These are phyloP conservation scores for Amanita jacksonii DNA, from an alignment of 768 basidiomycete genomes.

Conservation along the genomic window DNA sequence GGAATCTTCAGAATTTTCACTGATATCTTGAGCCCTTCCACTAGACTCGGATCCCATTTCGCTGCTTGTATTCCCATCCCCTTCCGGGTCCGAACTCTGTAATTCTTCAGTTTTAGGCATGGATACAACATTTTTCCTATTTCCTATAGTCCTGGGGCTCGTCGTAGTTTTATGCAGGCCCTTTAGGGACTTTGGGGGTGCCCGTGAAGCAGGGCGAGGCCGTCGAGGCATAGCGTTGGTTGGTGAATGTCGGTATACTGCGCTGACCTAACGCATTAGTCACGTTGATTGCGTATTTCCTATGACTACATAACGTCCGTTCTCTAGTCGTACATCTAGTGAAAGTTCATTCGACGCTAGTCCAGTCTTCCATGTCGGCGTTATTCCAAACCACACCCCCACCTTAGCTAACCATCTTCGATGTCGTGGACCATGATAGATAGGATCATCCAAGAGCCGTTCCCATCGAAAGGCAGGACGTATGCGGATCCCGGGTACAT, in stretches of 20 bases:
- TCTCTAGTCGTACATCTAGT: conserved; percentile 46
- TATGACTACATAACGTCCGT: conserved; percentile 48
- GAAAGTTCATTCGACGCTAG: conserved; percentile 45
- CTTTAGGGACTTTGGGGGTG: background rate
- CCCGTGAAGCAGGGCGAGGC: conserved; percentile 19
- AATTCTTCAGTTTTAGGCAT: background rate
- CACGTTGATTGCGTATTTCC: conserved; percentile 8
- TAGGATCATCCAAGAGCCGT: conserved; percentile 49
- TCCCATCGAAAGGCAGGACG: conserved; percentile 66
- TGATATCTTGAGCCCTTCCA: background rate
- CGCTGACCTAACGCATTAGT: background rate
- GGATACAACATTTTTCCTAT: background rate
- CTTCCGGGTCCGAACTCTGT: background rate
- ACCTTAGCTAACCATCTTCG: conserved; percentile 41
- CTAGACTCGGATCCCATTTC: background rate
- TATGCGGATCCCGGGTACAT: conserved; percentile 47
- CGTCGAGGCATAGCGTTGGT: conserved; percentile 26
- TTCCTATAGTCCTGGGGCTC: background rate
- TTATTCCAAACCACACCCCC: conserved; percentile 60
- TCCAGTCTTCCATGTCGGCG: conserved; percentile 50
- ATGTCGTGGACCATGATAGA: conserved; percentile 26
- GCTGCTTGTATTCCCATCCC: background rate
- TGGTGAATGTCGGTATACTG: background rate
- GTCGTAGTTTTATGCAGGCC: background rate
- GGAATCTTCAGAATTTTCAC: conserved; percentile 15